Base-by-base conservation (phyloP, 1,139 yeast genomes). In the Kazachstania sp. region DNA sequence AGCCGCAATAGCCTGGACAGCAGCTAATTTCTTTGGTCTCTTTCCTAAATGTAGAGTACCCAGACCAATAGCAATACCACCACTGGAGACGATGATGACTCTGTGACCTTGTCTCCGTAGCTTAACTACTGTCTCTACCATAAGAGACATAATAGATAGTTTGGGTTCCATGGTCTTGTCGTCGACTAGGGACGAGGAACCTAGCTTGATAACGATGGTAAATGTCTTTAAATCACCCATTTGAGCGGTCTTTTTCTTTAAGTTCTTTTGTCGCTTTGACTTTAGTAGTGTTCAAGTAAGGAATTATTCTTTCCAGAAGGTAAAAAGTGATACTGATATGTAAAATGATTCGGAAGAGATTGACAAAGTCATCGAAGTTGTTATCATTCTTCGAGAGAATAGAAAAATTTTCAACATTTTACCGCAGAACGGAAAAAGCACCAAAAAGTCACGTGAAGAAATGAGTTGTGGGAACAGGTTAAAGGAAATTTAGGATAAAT, bases 21-120 rank as follows among this genome's bases (percentile, higher is more conserved):
- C 81, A 0, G 96, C 74, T 49, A 92, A 70, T 53, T 79, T 79
- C 53, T 80, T 81, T 4, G 98, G 98, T 52, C 92, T 81, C 44
- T 71, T 71, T 1, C 69, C 67, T 46, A 86, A 56, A 0, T 82
- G 81, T 68, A 87, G 74, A 9, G 92, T 75, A 59, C 83, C 84
- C 71, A 92, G 71, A 0, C 99, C 99, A 53, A 90, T 90, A 1
- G 97, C 97, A 62, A 94, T 88, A 48, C 97, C 97, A 39, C 98
- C 98, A 2, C 96, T 86, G 0, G 95, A 85, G 2, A 92, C 98
- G 32, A 94, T 74, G 5, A 92, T 83, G 5, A 92, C 90, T 41
- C 77, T 72, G 64, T 92, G 97, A 4, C 98, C 98, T 50, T 80
- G 82, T 38, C 97, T 75, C 50, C 95, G 81, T 45, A 92, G 75